Conservation (phyloP, 2,329 filamentous ascomycete genomes). For the Malbranchea zuffiana region DNA sequence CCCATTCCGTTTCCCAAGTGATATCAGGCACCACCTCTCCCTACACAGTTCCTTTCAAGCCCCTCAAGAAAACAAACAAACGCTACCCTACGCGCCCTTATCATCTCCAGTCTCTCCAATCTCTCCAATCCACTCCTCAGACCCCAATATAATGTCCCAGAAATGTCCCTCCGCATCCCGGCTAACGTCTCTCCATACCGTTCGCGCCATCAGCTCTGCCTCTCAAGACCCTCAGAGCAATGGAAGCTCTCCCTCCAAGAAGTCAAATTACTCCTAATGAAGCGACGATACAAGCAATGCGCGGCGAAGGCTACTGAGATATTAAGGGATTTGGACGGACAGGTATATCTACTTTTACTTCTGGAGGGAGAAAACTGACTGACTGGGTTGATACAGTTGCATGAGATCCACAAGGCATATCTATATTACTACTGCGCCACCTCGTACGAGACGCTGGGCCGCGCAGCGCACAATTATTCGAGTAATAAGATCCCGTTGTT, state of each 20-base stretch:
- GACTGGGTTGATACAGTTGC: conserved; percentile 19
- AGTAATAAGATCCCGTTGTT: conserved; percentile 34
- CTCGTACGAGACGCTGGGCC: conserved; percentile 38
- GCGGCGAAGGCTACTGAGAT: conserved; percentile 24
- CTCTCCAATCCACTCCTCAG: no score
- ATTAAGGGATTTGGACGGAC: conserved; percentile 18
- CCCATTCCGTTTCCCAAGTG: no score
- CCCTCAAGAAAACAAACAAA: conserved; percentile 2
- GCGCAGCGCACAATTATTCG: conserved; percentile 38
- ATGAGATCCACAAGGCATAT: conserved; percentile 29
- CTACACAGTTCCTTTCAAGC: no score
- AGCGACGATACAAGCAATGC: conserved; percentile 34
- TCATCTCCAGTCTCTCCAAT: no score
- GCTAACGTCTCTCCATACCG: no score
- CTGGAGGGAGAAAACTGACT: conserved; percentile 7
- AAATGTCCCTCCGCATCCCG: no score
- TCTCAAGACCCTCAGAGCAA: conserved; percentile 26
- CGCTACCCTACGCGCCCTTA: conserved; percentile 1
- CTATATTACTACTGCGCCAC: conserved; percentile 39
- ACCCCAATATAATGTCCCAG: no score
- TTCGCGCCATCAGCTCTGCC: not conserved
- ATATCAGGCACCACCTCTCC: no score
- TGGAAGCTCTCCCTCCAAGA: conserved; percentile 26
- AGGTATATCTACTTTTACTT: conserved; percentile 18
- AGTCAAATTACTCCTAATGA: conserved; percentile 29